phyloP scores from a whole-genome alignment of 306 rosid genomes.

The Comarum palustre region DNA sequence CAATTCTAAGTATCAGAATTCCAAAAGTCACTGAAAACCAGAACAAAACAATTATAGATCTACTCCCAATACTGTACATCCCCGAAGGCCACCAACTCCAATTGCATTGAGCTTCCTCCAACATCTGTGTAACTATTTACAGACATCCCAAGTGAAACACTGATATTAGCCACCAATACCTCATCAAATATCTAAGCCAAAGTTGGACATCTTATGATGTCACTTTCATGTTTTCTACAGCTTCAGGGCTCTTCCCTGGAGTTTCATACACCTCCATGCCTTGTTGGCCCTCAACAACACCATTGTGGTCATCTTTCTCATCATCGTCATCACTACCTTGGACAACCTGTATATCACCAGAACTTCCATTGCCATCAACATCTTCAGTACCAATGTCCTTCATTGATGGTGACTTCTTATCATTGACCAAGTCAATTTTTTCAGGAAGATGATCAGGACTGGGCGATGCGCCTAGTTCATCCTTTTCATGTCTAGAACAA shows the following conservation, averaged over 20 bases:
- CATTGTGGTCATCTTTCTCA: constrained; percentile 23
- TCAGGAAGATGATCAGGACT: constrained; percentile 38
- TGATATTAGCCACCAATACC: constrained; percentile 29
- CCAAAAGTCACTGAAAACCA: constrained; percentile 33
- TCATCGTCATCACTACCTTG: constrained; percentile 32
- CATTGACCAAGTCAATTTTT: constrained; percentile 25
- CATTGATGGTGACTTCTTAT: constrained; percentile 40
- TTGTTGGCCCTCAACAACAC: constrained; percentile 28
- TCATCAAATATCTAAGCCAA: constrained; percentile 27
- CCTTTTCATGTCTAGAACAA: constrained; percentile 32
- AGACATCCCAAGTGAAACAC: constrained; percentile 28
- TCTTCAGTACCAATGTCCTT: constrained; percentile 28
- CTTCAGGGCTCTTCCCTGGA: constrained; percentile 35
- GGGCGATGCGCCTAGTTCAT: constrained; percentile 22
- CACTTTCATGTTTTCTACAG: constrained; percentile 42
- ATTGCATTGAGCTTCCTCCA: constrained; percentile 35
- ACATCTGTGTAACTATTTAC: constrained; percentile 55
- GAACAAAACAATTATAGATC: constrained; percentile 4
- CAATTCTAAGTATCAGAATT: constrained; percentile 19
- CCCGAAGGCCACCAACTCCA: constrained; percentile 35
- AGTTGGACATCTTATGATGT: constrained; percentile 28
- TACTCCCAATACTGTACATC: constrained; percentile 57
- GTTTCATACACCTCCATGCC: constrained; percentile 35
- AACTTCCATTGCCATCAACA: constrained; percentile 30
- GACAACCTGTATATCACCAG: constrained; percentile 34